Evolutionary conservation across 2,329 filamentous ascomycete genomes (phyloP), one percentile per base, ranked within the genome.

Genomic region (Trichophyton schoenleinii): DNA sequence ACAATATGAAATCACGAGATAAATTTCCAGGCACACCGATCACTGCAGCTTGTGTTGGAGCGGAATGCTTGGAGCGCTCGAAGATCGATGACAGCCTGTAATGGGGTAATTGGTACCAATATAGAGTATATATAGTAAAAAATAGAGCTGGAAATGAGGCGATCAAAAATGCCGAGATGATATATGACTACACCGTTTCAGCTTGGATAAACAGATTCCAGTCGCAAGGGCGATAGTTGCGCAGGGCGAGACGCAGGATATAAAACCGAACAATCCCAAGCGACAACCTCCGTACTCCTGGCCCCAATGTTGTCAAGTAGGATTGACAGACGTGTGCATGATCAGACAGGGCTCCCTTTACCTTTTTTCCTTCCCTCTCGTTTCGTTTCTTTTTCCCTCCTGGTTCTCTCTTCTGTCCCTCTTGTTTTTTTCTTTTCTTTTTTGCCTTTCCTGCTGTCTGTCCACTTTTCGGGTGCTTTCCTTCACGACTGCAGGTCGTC

Each of bases 301-400:
- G 67, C 66, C 60, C 66, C 66, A 64, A 38, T 38, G 34, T 68
- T 59, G 62, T 65, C 63, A 63, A 63, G 63, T 64, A 64, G 61
- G 46, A 66, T 64, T 41, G 44, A 63, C 58, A 61, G 64, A 65
- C 61, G 61, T 64, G 64, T 62, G 64, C 61, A 61, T 61, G 25
- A 38, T 58, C 58, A 57, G 52, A 57, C 60, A 62, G 55, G 60
- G 63, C 53, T 42, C 60, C 59, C 58, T 58, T 57, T 59, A 58
- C 34, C 58, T 64, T 42, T 60, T 57, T 36, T 41, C 22, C 22
- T 22, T 60, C 18, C 34, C 57, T 61, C 55, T 46, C 38, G 15
- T 41, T 25, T 60, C 46, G 46, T 59, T 60, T 59, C 59, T 64
- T 63, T 60, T 61, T 62, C 58, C 57, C 42, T 22, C 18, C 60